Evolutionary conservation across 1,139 yeast species (phyloP).

Genomic region (Pichia kudriavzevii): DNA sequence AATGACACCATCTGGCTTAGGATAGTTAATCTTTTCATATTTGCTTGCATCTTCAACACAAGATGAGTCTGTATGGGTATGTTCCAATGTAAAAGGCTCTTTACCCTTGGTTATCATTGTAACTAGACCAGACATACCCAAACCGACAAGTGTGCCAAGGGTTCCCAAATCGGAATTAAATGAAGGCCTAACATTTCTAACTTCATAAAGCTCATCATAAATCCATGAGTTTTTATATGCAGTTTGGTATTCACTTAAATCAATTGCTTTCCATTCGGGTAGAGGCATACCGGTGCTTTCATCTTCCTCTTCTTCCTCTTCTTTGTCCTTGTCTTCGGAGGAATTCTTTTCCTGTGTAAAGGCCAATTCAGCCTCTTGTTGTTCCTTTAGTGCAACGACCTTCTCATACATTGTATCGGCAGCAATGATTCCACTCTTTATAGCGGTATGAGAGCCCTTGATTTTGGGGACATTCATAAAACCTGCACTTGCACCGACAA

Average conservation of each 20-base stretch:
- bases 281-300: slow-evolving; percentile 26
- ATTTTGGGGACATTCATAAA: slow-evolving; percentile 94
- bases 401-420: slow-evolving; percentile 74
- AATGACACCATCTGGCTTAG: slow-evolving; percentile 86
- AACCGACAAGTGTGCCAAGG: slow-evolving; percentile 68
- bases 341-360: slow-evolving; percentile 27
- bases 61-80: slow-evolving; percentile 62
- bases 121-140: slow-evolving; percentile 78
- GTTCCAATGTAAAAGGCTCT: slow-evolving; percentile 82
- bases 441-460: slow-evolving; percentile 97
- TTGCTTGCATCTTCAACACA: slow-evolving; percentile 61
- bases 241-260: slow-evolving; percentile 51
- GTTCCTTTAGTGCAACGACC: slow-evolving; percentile 32
- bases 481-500: slow-evolving; percentile 94
- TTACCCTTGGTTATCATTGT: slow-evolving; percentile 70
- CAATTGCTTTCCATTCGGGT: slow-evolving; percentile 37
- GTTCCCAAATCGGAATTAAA: slow-evolving; percentile 67
- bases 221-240: slow-evolving; percentile 77
- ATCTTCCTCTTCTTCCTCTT: slow-evolving; percentile 42
- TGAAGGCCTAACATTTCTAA: slow-evolving; percentile 88
- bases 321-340: slow-evolving; percentile 33
- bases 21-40: slow-evolving; percentile 69
- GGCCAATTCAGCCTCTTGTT: slow-evolving; percentile 40
- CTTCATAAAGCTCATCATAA: slow-evolving; percentile 67
- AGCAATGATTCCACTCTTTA: slow-evolving; percentile 90